Percentiles rank a stretch among this genome's conserved stretches.
These are phyloP conservation scores for Suillus bovinus DNA, from an alignment of 768 basidiomycete species.

Conservation along the genomic window DNA sequence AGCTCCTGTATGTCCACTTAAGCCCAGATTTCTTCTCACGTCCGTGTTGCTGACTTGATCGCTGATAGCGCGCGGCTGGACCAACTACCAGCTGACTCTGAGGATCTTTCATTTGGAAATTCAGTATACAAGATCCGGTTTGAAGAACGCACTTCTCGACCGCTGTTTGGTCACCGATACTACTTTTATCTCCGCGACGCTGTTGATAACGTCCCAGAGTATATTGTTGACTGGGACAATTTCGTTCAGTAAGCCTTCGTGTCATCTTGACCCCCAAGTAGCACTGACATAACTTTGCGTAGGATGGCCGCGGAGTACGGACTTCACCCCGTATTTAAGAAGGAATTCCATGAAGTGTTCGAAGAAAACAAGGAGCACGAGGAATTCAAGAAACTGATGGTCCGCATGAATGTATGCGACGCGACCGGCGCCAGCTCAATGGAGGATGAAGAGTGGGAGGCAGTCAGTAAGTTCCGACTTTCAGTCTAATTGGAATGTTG, in stretches of 20 bases:
- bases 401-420: constrained; percentile 92
- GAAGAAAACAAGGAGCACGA: constrained; percentile 74
- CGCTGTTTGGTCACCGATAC: constrained; percentile 88
- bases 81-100: constrained; percentile 59
- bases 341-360: constrained; percentile 90
- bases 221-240: constrained; percentile 93
- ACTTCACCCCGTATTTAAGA: constrained; percentile 71
- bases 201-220: constrained; percentile 97
- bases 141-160: constrained; percentile 61
- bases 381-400: constrained; percentile 82
- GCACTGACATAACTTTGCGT: constrained; percentile 17
- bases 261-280: background rate
- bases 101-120: constrained; percentile 86
- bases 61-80: constrained; percentile 66
- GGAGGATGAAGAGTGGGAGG: constrained; percentile 97
- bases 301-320: constrained; percentile 86
- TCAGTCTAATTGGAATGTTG: background rate
- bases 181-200: constrained; percentile 93
- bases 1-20: constrained; percentile 66
- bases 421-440: constrained; percentile 84
- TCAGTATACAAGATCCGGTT: constrained; percentile 88
- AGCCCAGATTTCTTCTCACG: background rate
- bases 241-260: constrained; percentile 69
- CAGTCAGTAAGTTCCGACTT: constrained; percentile 76
- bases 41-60: background rate